Conservation (phyloP, 352 stramenopile species). For the Pythium sp. region DNA sequence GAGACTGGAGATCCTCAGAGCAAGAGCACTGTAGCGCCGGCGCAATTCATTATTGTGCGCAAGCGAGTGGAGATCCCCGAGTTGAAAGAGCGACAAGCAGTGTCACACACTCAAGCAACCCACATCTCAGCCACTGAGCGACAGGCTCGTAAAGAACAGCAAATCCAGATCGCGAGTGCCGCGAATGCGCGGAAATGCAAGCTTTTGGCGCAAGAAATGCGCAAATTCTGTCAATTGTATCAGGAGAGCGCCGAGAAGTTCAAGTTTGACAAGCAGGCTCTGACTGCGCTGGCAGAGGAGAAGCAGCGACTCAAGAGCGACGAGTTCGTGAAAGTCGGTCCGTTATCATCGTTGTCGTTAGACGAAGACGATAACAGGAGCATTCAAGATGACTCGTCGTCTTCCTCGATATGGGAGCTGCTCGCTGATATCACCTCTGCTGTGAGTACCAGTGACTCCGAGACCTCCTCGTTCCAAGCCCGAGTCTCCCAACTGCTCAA, state of each 20-base stretch:
- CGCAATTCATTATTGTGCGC: neutral
- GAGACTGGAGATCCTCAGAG: neutral
- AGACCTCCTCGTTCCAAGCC: conserved; percentile 4
- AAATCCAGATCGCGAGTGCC: neutral
- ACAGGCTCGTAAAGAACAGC: conserved; percentile 2
- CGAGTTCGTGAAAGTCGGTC: neutral
- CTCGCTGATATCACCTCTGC: conserved; percentile 15
- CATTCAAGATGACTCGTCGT: neutral
- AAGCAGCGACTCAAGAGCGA: conserved; percentile 10
- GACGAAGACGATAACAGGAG: neutral
- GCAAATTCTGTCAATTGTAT: conserved; percentile 23
- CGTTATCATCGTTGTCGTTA: neutral
- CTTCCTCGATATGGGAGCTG: conserved; percentile 23
- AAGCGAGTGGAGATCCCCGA: conserved; percentile 1
- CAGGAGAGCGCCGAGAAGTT: conserved; percentile 19
- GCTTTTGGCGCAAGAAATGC: conserved; percentile 16
- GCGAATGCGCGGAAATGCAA: conserved; percentile 16
- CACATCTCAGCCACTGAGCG: neutral
- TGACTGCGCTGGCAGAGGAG: conserved; percentile 2
- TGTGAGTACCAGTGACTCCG: neutral
- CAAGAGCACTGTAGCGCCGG: neutral
- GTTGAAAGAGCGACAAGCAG: neutral
- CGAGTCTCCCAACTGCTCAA: conserved; percentile 16
- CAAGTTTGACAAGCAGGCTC: conserved; percentile 14
- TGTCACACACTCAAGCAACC: neutral